These are phyloP conservation scores for Chrysoporthe cubensis DNA, from an alignment of 2,329 filamentous ascomycete genomes.

Conservation along the genomic window DNA sequence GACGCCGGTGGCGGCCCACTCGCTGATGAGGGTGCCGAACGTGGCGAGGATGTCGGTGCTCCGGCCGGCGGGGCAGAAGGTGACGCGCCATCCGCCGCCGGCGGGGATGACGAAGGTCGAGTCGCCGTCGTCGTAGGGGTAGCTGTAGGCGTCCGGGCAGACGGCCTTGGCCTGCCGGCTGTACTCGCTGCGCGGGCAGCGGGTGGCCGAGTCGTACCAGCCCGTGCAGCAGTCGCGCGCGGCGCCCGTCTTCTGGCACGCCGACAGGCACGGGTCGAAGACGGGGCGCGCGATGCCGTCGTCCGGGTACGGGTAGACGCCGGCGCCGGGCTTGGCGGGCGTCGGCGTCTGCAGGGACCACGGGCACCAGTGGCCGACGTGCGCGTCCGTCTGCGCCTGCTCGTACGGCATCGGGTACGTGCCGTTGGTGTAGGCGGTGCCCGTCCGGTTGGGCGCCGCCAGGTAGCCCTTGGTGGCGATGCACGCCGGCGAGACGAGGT, in stretches of 20 bases:
- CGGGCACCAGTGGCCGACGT: conserved; percentile 74
- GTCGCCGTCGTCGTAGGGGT: conserved; percentile 63
- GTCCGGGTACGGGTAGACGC: conserved; percentile 81
- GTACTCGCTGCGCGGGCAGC: conserved; percentile 71
- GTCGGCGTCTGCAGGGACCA: conserved; percentile 74
- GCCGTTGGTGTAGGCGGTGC: conserved; percentile 64
- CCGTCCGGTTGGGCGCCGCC: conserved; percentile 54
- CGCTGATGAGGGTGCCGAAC: conserved; percentile 53
- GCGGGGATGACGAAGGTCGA: conserved; percentile 66
- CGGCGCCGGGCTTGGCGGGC: conserved; percentile 71
- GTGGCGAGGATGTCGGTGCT: conserved; percentile 63
- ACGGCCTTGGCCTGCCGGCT: conserved; percentile 71
- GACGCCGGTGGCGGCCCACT: conserved; percentile 48
- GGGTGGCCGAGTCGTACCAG: conserved; percentile 62
- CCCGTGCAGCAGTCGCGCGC: conserved; percentile 78
- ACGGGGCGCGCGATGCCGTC: conserved; percentile 69
- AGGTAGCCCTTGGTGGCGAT: conserved; percentile 71
- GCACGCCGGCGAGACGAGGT: conserved; percentile 76
- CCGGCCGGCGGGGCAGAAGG: conserved; percentile 71
- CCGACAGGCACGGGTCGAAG: conserved; percentile 79
- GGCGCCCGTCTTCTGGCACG: conserved; percentile 70
- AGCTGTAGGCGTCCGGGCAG: conserved; percentile 86
- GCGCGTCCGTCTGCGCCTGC: conserved; percentile 55
- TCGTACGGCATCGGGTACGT: conserved; percentile 73
- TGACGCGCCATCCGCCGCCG: conserved; percentile 77